These are phyloP conservation scores for Lasiosphaeria ovina DNA, from an alignment of 495 filamentous ascomycete genomes.

Conservation along the genomic window DNA sequence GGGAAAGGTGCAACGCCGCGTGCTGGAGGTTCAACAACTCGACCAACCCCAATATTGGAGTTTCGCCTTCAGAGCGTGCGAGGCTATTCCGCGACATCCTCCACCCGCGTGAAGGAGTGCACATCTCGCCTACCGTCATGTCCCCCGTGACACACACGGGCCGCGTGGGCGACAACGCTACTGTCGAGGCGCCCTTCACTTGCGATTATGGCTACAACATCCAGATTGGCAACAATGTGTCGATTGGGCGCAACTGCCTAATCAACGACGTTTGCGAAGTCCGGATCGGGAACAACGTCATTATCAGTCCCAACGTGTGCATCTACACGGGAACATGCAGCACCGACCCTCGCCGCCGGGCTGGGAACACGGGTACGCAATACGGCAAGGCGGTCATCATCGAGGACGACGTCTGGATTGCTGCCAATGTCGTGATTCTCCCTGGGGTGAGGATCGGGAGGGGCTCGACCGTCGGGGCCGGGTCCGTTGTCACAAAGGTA, in stretches of 20 bases:
- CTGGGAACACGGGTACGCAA: slow-evolving; percentile 71
- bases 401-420: slow-evolving; percentile 84
- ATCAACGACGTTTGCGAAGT: slow-evolving; percentile 76
- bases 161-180: slow-evolving; percentile 71
- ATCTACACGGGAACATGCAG: slow-evolving; percentile 75
- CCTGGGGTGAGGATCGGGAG: slow-evolving; percentile 78
- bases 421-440: slow-evolving; percentile 66
- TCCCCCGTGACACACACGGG: slow-evolving; percentile 53
- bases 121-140: slow-evolving; percentile 44
- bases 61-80: slow-evolving; percentile 75
- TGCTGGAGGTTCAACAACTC: slow-evolving; percentile 89
- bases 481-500: slow-evolving; percentile 86
- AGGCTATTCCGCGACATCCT: slow-evolving; percentile 75
- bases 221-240: slow-evolving; percentile 78
- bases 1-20: slow-evolving; percentile 80
- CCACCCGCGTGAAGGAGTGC: slow-evolving; percentile 49
- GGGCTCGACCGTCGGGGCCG: slow-evolving; percentile 78
- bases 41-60: slow-evolving; percentile 71
- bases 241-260: slow-evolving; percentile 81
- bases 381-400: slow-evolving; percentile 73
- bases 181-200: slow-evolving; percentile 85
- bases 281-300: slow-evolving; percentile 75
- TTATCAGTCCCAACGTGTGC: slow-evolving; percentile 83
- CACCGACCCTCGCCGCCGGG: slow-evolving; percentile 71
- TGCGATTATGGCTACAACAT: slow-evolving; percentile 98